These are phyloP conservation scores for Platanthera zijinensis DNA, from an alignment of 106 monocot genomes.

Conservation along the genomic window DNA sequence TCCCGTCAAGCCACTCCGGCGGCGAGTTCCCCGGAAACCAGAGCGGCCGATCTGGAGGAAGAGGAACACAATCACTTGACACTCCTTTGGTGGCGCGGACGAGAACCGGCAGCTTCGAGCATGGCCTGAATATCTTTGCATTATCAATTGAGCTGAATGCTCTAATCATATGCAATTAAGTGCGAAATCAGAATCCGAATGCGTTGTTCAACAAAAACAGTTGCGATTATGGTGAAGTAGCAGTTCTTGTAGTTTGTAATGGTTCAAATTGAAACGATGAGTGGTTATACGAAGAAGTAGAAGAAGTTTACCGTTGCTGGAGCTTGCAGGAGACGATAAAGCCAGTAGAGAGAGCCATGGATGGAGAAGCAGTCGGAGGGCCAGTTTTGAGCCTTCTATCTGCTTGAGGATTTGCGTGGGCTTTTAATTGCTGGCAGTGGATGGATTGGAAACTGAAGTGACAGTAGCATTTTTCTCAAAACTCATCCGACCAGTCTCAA, in stretches of 20 bases:
- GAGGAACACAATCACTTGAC: slow-evolving; percentile 78
- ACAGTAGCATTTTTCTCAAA: no score
- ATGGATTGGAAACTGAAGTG: no score
- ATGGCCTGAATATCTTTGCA: not conserved
- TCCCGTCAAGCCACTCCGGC: slow-evolving; percentile 93
- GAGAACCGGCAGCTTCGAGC: slow-evolving; percentile 13
- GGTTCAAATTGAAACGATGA: not conserved
- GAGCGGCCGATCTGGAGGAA: slow-evolving; percentile 75
- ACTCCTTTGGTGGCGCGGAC: slow-evolving; percentile 52
- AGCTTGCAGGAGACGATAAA: not conserved
- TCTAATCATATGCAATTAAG: not conserved
- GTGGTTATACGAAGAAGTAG: not conserved
- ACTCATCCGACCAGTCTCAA: no score
- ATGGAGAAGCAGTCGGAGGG: not conserved
- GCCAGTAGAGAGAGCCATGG: not conserved
- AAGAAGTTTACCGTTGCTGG: not conserved
- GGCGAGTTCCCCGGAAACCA: slow-evolving; percentile 95
- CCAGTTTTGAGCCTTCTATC: not conserved
- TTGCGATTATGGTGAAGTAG: not conserved
- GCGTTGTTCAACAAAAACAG: not conserved
- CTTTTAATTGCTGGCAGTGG: no score
- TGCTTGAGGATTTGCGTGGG: no score
- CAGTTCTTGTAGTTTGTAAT: not conserved
- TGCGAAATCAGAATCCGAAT: not conserved
- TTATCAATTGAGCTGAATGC: not conserved